phyloP scores from a whole-genome alignment of 2,329 filamentous ascomycete genomes.

The Graphilbum fragrans region DNA sequence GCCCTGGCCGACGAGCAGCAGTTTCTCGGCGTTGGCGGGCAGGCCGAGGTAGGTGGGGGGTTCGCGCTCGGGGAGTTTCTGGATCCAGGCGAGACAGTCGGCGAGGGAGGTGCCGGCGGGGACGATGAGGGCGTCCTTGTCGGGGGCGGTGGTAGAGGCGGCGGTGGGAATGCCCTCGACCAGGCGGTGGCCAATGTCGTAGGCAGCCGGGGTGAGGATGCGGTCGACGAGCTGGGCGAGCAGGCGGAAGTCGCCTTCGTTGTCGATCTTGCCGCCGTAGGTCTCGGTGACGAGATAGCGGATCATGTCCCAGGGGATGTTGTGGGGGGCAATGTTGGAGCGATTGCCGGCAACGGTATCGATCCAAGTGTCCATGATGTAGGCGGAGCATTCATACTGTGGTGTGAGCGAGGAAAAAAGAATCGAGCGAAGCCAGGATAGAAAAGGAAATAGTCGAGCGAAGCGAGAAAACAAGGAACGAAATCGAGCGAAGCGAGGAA shows the following conservation, averaged over 20 bases:
- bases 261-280: constrained; percentile 95
- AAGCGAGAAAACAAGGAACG: not conserved
- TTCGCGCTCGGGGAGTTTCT: constrained; percentile 83
- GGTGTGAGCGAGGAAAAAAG: constrained; percentile 21
- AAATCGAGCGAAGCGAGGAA: not conserved
- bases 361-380: constrained; percentile 92
- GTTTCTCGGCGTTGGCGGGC: constrained; percentile 91
- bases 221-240: constrained; percentile 62
- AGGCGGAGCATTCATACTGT: constrained; percentile 92
- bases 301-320: constrained; percentile 95
- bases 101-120: constrained; percentile 71
- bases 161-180: constrained; percentile 51
- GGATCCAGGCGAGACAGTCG: constrained; percentile 87
- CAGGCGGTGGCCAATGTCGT: constrained; percentile 84
- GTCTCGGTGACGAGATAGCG: constrained; percentile 83
- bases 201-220: constrained; percentile 77
- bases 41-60: constrained; percentile 90
- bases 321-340: constrained; percentile 84
- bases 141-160: constrained; percentile 13
- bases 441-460: not conserved
- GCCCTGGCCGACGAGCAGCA: constrained; percentile 81
- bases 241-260: constrained; percentile 69
- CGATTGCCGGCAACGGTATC: constrained; percentile 71
- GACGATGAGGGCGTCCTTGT: constrained; percentile 53
- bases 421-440: not conserved